Conservation (phyloP, 2,329 filamentous ascomycete genomes). For the Aspergillus novofumigatus region DNA sequence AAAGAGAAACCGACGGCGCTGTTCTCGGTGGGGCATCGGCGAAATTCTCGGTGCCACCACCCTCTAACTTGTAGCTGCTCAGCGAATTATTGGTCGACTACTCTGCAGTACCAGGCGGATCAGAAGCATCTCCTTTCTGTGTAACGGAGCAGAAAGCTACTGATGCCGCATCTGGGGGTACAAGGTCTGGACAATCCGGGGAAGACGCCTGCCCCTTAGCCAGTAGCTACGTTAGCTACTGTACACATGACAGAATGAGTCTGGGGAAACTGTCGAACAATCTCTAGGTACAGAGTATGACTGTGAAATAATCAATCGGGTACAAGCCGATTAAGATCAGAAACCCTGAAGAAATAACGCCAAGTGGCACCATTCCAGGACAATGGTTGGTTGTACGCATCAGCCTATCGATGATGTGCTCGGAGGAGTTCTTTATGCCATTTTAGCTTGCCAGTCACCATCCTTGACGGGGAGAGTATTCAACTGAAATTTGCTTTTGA, state of each 20-base stretch:
- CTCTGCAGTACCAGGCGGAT: not conserved
- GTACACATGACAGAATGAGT: no score
- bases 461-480: not conserved
- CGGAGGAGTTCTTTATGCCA: conserved; percentile 17
- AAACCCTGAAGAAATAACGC: no score
- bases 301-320: not conserved
- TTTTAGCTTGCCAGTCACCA: conserved; percentile 8
- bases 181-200: no score
- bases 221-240: no score
- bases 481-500: not conserved
- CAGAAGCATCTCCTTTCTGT: not conserved
- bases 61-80: not conserved
- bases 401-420: conserved; percentile 20
- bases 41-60: conserved; percentile 20
- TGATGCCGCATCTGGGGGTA: no score
- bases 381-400: not conserved
- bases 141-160: not conserved
- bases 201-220: no score
- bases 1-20: not conserved
- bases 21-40: conserved; percentile 21
- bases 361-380: not conserved
- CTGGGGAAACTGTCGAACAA: no score
- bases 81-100: not conserved
- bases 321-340: no score
- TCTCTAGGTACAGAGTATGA: no score